phyloP scores from a whole-genome alignment of 371 early-diverging fungal species.

The Mortierella sp. region DNA sequence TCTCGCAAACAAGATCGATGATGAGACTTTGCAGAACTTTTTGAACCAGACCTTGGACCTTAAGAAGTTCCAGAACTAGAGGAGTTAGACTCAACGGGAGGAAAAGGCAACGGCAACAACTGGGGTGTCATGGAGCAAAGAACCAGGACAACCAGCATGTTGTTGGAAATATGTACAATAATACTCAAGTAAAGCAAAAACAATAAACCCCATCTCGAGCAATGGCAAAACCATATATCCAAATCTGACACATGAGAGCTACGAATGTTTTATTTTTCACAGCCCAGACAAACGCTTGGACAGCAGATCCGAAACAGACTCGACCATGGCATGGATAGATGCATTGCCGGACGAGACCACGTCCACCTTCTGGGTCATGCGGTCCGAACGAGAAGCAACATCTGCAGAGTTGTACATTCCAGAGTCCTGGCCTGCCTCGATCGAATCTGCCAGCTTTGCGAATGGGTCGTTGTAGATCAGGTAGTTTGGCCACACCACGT shows the following conservation, averaged over 20 bases:
- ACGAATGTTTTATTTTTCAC: not conserved
- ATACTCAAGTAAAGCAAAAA: not conserved
- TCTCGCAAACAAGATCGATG: slow-evolving; percentile 68
- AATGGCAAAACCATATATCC: not conserved
- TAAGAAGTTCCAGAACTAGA: slow-evolving; percentile 78
- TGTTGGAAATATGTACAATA: not conserved
- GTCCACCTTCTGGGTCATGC: slow-evolving; percentile 37
- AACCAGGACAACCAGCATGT: no score
- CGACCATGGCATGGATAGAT: slow-evolving; percentile 42
- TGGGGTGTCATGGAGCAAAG: not conserved
- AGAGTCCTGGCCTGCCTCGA: slow-evolving; percentile 10
- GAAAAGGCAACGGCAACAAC: not conserved
- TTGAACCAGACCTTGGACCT: slow-evolving; percentile 82
- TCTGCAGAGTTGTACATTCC: slow-evolving; percentile 15
- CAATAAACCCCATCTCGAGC: not conserved
- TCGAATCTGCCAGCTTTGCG: slow-evolving; percentile 27
- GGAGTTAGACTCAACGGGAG: no score
- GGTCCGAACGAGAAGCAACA: not conserved
- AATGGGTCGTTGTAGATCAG: slow-evolving; percentile 63
- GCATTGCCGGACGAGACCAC: slow-evolving; percentile 27
- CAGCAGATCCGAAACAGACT: slow-evolving; percentile 15
- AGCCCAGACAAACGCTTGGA: slow-evolving; percentile 27
- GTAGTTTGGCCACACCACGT: slow-evolving; percentile 88
- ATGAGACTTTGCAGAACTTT: slow-evolving; percentile 77
- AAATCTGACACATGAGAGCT: no score